Conservation (phyloP, 257 asterid genomes). For the Solanum sitiens region DNA sequence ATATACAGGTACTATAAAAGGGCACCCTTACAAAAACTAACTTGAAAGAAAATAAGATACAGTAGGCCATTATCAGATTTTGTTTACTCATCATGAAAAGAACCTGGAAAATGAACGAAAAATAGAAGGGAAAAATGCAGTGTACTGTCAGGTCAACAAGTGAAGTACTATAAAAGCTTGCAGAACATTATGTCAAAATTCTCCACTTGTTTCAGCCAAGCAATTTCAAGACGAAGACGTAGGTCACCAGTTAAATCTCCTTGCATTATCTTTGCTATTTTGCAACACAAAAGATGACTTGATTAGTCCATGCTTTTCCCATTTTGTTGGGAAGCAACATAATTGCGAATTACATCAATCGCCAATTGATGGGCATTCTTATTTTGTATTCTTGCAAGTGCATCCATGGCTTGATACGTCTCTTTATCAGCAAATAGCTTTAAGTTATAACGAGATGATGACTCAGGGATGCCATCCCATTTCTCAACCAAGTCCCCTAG, state of each 20-base stretch:
- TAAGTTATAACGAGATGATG: constrained; percentile 50
- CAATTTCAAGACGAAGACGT: constrained; percentile 14
- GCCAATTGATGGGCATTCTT: constrained; percentile 83
- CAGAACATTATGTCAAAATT: constrained; percentile 2
- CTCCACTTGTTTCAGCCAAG: constrained; percentile 17
- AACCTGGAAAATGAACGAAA: background rate
- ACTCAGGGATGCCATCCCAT: constrained; percentile 70
- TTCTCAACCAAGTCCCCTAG: constrained; percentile 63
- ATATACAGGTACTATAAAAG: background rate
- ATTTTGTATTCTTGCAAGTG: constrained; percentile 42
- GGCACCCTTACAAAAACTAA: background rate
- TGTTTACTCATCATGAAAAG: background rate
- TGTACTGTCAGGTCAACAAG: background rate
- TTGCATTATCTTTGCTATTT: background rate
- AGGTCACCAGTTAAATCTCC: background rate
- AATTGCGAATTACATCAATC: constrained; percentile 70
- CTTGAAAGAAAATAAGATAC: background rate
- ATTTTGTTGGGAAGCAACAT: constrained; percentile 59
- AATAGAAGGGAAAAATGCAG: background rate
- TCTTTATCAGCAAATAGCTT: constrained; percentile 57
- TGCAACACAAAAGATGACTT: background rate
- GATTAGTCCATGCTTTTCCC: constrained; percentile 19
- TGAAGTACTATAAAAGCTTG: constrained; percentile 2
- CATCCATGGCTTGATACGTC: constrained; percentile 53
- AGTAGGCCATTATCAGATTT: background rate